Conservation (phyloP, 2,329 filamentous ascomycete genomes). For the Magnaporthiopsis incrustans region DNA sequence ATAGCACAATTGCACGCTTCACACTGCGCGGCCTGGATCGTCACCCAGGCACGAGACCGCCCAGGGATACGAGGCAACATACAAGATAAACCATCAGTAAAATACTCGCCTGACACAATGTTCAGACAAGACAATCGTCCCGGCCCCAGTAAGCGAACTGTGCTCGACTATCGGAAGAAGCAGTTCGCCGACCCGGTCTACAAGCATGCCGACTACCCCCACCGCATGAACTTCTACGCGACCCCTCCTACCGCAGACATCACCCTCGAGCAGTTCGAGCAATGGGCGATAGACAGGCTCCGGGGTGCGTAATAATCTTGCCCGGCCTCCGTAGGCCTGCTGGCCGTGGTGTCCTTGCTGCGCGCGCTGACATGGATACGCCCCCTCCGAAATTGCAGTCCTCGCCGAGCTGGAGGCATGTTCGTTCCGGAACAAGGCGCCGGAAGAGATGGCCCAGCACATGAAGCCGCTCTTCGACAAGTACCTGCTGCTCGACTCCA, state of each 20-base stretch:
- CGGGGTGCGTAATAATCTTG: constrained; percentile 47
- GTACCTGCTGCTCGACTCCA: constrained; percentile 71
- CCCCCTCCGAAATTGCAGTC: constrained; percentile 31
- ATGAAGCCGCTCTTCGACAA: constrained; percentile 85
- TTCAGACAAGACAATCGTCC: constrained; percentile 45
- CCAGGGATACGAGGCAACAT: background rate
- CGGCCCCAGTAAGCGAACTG: constrained; percentile 66
- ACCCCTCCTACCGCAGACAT: constrained; percentile 87
- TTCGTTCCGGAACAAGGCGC: constrained; percentile 83
- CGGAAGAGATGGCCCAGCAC: constrained; percentile 72
- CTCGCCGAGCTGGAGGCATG: constrained; percentile 88
- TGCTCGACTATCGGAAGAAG: constrained; percentile 72
- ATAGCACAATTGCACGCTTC: background rate
- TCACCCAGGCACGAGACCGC: background rate
- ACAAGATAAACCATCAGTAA: background rate
- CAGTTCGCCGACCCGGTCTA: constrained; percentile 75
- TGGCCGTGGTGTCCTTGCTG: background rate
- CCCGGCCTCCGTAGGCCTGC: background rate
- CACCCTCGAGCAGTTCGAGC: constrained; percentile 93
- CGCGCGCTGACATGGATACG: background rate
- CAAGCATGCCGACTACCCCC: constrained; percentile 70
- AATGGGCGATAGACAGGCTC: constrained; percentile 93
- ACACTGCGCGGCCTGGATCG: background rate
- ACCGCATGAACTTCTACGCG: constrained; percentile 87
- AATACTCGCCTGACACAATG: constrained; percentile 24